Evolutionary conservation across 2,329 filamentous ascomycete genomes (phyloP), one percentile per base, ranked within the genome.

Genomic region (Huntiella savannae): DNA sequence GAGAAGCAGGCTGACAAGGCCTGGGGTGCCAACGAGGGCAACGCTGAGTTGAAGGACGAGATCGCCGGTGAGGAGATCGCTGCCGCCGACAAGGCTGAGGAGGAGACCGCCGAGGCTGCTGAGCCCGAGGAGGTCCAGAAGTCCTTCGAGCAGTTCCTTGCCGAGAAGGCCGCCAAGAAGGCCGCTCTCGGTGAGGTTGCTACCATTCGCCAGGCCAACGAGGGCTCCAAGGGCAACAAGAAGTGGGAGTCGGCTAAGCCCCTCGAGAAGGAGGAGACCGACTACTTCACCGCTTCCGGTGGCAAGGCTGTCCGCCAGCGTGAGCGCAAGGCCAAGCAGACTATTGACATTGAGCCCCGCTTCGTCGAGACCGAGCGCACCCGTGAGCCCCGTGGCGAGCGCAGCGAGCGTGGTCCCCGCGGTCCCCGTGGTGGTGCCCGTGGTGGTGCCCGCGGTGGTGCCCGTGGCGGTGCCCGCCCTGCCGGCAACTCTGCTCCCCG

Each of bases 231-330:
- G 70, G 61, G 69, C 58, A 78, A 86, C 71, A 88, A 91, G 76
- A 91, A 95, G 75, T 94, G 87, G 83, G 82, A 82, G 58, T 71
- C 73, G 58, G 86, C 85, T 62, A 92, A 87, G 71, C 60, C 71
- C 49, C 67, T 82, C 48, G 61, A 66, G 60, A 79, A 80, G 63
- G 68, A 76, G 15, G 69, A 73, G 10, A 77, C 85, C 57, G 77
- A 81, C 56, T 95, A 83, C 75, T 80, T 94, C 60, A 66, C 80
- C 58, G 77, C 72, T 56, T 63, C 71, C 54, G 71, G 69, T 52
- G 80, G 79, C 67, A 95, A 95, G 79, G 65, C 76, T 62, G 71
- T 75, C 70, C 82, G 83, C 60, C 77, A 88, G 70, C 84, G 85
- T 61, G 81, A 88, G 71, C 81, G 82, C 69, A 91, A 91, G 76